Evolutionary conservation across 1,284 basidiomycete species (phyloP).

Genomic region (Somion occarium): DNA sequence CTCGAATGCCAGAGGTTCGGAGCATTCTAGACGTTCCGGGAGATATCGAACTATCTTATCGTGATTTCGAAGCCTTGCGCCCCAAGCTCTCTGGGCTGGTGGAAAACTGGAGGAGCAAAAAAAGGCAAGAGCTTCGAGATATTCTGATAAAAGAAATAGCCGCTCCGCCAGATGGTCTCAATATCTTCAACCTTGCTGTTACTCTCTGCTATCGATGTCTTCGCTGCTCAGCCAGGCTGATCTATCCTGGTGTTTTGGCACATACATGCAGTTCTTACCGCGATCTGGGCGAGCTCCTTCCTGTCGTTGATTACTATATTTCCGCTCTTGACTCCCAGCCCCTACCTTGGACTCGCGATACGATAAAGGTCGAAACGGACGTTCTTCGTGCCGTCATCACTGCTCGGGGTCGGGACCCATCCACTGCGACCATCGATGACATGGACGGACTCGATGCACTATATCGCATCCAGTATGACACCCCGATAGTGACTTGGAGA

Average conservation of each 20-base stretch:
- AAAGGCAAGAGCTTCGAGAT: neutral
- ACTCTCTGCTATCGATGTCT: neutral
- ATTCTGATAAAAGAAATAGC: neutral
- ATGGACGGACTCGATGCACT: neutral
- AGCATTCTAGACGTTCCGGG: neutral
- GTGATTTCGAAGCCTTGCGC: neutral
- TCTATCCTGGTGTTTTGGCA: neutral
- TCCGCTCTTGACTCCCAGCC: neutral
- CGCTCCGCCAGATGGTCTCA: too few species aligned
- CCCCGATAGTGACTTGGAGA: neutral
- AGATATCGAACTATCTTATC: neutral
- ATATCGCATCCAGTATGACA: neutral
- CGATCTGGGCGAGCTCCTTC: neutral
- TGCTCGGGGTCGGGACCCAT: neutral
- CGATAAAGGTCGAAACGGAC: neutral
- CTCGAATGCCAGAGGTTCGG: neutral
- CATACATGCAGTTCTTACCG: neutral
- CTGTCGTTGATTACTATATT: neutral
- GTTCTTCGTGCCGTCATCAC: neutral
- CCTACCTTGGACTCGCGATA: neutral
- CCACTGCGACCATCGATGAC: neutral
- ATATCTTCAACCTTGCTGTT: neutral
- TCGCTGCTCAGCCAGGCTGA: neutral
- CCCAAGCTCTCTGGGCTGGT: neutral
- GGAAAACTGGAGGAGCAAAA: neutral